Evolutionary conservation across 371 early-diverging fungal genomes (phyloP).

Genomic region (Dichotomocladium elegans): DNA sequence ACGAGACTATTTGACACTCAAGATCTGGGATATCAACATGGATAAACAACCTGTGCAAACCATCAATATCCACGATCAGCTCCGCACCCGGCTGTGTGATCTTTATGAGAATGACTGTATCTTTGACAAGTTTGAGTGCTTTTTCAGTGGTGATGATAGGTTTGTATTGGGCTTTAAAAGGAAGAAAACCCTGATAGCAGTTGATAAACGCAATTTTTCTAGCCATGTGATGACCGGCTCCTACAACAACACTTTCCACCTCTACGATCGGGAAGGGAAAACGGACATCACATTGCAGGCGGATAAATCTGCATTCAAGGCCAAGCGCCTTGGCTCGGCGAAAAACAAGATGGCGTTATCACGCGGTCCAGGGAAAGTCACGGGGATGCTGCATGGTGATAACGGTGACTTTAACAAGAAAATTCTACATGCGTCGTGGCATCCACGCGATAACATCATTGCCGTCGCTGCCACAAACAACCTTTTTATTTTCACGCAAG

Average conservation of each 20-base stretch:
- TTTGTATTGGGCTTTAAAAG: too few species aligned
- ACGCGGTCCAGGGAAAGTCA: conserved; percentile 5
- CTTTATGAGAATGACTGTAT: conserved; percentile 97
- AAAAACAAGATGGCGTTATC: conserved; percentile 38
- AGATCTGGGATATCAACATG: conserved; percentile 97
- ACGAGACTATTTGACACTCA: conserved; percentile 91
- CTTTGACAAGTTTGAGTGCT: conserved; percentile 98
- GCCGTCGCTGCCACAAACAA: conserved; percentile 98
- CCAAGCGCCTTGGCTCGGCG: conserved; percentile 72
- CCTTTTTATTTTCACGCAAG: conserved; percentile 90
- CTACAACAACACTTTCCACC: conserved; percentile 93
- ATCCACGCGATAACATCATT: conserved; percentile 93
- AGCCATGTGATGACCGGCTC: conserved; percentile 85
- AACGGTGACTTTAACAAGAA: conserved; percentile 90
- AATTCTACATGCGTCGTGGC: conserved; percentile 97
- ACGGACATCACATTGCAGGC: conserved; percentile 87
- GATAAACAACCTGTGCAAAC: conserved; percentile 85
- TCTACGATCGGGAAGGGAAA: conserved; percentile 72
- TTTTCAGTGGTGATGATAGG: conserved; percentile 85
- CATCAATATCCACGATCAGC: conserved; percentile 89
- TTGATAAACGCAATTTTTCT: too few species aligned
- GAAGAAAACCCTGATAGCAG: too few species aligned
- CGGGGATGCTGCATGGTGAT: conserved; percentile 51
- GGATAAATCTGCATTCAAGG: conserved; percentile 94
- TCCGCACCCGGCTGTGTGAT: conserved; percentile 90